phyloP scores from a whole-genome alignment of 352 stramenopile genomes.

The Globisporangium abappressorium region DNA sequence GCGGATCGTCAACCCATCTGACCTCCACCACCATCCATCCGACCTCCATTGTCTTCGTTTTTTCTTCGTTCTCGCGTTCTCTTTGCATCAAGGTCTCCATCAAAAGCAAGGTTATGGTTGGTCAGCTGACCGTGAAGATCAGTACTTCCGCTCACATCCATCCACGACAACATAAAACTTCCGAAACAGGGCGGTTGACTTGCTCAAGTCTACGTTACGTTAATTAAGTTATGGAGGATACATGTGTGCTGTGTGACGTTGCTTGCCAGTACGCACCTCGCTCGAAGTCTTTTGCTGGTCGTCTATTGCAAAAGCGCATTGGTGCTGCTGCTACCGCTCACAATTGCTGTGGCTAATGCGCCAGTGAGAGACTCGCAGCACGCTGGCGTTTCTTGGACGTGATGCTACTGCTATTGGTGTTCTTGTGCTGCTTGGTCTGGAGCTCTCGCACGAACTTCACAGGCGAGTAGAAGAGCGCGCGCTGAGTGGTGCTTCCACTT shows the following conservation, averaged over 20 bases:
- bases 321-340: not conserved
- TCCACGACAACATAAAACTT: not conserved
- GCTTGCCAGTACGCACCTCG: not conserved
- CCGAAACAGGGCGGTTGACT: not conserved
- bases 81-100: not conserved
- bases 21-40: not conserved
- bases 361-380: slow-evolving; percentile 10
- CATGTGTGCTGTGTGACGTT: not conserved
- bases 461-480: slow-evolving; percentile 6
- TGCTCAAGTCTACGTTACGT: not conserved
- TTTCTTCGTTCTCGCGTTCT: not conserved
- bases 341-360: not conserved
- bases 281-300: not conserved
- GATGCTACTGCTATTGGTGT: not conserved
- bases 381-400: slow-evolving; percentile 15
- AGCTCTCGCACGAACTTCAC: not conserved
- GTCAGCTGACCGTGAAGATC: not conserved
- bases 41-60: not conserved
- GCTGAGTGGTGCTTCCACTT: not conserved
- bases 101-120: not conserved
- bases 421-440: not conserved
- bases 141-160: not conserved
- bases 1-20: not conserved
- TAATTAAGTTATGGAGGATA: slow-evolving; percentile 8
- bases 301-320: not conserved